Conservation (phyloP, 441 rosid species). For the Erodium chrysanthum region DNA sequence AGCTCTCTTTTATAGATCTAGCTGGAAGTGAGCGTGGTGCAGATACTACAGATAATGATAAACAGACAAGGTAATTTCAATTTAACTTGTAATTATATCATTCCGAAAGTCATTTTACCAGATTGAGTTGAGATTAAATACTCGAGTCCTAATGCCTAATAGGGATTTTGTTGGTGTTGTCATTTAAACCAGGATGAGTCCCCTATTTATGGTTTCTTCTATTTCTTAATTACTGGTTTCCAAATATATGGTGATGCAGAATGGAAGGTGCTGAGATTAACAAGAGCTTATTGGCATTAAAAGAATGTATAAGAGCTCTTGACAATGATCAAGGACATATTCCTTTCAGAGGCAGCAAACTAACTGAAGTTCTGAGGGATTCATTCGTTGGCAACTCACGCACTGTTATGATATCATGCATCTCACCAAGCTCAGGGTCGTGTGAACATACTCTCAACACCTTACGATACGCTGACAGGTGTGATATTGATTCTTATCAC, state of each 20-base stretch:
- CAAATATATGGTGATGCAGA: conserved; percentile 30
- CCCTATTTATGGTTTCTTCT: too few relatives aligned
- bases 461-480: conserved; percentile 92
- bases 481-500: too few relatives aligned
- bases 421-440: conserved; percentile 88
- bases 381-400: conserved; percentile 93
- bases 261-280: conserved; percentile 27
- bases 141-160: too few relatives aligned
- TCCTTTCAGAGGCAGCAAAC: conserved; percentile 97
- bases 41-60: conserved; percentile 94
- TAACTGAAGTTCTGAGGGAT: conserved; percentile 92
- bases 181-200: too few relatives aligned
- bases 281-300: conserved; percentile 88
- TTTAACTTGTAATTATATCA: too few relatives aligned
- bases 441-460: conserved; percentile 97
- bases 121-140: too few relatives aligned
- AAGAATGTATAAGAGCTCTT: conserved; percentile 96
- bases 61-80: conserved; percentile 61
- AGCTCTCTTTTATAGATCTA: conserved; percentile 93
- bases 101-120: too few relatives aligned
- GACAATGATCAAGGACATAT: conserved; percentile 97
- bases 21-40: conserved; percentile 99
- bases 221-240: too few relatives aligned
- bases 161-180: too few relatives aligned
- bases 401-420: conserved; percentile 96